A percentile compares a stretch with the other conserved stretches of the same genome.
phyloP scores from a whole-genome alignment of 345 rosid genomes.

The Heritiera littoralis region DNA sequence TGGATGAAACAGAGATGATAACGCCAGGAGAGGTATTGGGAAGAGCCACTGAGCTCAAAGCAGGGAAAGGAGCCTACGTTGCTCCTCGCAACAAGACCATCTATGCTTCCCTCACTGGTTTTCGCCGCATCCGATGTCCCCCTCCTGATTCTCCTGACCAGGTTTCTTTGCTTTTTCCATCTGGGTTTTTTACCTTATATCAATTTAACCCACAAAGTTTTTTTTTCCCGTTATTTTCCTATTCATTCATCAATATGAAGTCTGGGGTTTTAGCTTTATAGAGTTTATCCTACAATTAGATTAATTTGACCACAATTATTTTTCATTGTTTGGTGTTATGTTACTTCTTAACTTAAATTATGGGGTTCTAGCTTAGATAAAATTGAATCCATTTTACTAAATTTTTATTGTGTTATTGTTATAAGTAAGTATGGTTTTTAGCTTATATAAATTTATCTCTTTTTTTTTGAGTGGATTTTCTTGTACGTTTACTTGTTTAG shows the following conservation, averaged over 20 bases:
- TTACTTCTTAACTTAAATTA: no score
- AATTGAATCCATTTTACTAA: not conserved
- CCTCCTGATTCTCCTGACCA: conserved; percentile 64
- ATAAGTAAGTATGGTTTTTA: not conserved
- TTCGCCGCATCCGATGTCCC: conserved; percentile 50
- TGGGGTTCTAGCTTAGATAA: no score
- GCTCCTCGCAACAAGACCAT: conserved; percentile 56
- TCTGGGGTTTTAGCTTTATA: conserved; percentile 17
- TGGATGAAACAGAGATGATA: conserved; percentile 52
- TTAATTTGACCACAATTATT: not conserved
- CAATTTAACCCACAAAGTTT: not conserved
- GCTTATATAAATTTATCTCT: not conserved
- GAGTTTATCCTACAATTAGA: no score
- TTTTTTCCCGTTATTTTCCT: not conserved
- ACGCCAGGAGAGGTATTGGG: conserved; percentile 90
- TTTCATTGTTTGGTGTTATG: not conserved
- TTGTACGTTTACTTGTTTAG: not conserved
- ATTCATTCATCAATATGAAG: not conserved
- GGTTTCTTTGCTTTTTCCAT: conserved; percentile 36
- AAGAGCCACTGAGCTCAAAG: conserved; percentile 50
- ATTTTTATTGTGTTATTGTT: not conserved
- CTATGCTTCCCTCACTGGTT: conserved; percentile 81
- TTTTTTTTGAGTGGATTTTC: not conserved
- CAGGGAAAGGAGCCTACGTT: conserved; percentile 81
- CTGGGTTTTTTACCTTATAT: not conserved